Base-by-base conservation (phyloP, 2,329 filamentous ascomycete species). In the Neocucurbitaria cava region DNA sequence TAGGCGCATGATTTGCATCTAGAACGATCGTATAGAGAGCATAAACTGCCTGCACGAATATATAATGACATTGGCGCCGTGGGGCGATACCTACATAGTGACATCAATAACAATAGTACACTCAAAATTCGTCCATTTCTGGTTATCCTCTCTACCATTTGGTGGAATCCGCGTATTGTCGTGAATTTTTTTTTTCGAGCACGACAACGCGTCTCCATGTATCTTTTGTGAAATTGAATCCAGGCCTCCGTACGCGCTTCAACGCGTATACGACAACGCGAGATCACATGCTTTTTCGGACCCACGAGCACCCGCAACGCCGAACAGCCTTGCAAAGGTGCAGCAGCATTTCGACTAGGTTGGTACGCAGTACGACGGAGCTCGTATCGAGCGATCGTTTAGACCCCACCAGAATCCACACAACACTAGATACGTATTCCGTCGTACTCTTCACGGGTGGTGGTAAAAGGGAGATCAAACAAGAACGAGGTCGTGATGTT, bases 1-100 rank as follows among this genome's bases (percentile, higher is more conserved):
- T 73, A 69, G 59, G 59, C 36, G 43, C 23, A 30, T 45, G 28
- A 9, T 33, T 43, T 26, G 35, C 21, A 26, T 10, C 35, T 40
- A 24, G 35, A 24, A 11, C 8, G 18, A 23, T 15, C 24, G 17
- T n/a, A 46, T 33, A 46, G 30, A 46, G 43, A 24, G 30, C 8
- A 24, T 21, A 10, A 23, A 10, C 15, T 8, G 11, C 1, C 13
- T 23, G 10, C 9, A 40, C 36, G 17, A 11, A 24, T 23, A 40
- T 15, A 40, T 23, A 17, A 40, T 40, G 15, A 17, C 36, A 15
- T 18, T 40, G 46, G 46, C 46, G 40, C 30, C 10, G 13, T n/a
- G 18, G 38, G 36, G 17, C 30, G 35, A 41, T 48, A 49, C 26
- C 26, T 49, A 54, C 33, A 36, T 49, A 54, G 50, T 43, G 24